phyloP scores from a whole-genome alignment of 208 protist genomes.

The Plasmodiophora brassicae region DNA sequence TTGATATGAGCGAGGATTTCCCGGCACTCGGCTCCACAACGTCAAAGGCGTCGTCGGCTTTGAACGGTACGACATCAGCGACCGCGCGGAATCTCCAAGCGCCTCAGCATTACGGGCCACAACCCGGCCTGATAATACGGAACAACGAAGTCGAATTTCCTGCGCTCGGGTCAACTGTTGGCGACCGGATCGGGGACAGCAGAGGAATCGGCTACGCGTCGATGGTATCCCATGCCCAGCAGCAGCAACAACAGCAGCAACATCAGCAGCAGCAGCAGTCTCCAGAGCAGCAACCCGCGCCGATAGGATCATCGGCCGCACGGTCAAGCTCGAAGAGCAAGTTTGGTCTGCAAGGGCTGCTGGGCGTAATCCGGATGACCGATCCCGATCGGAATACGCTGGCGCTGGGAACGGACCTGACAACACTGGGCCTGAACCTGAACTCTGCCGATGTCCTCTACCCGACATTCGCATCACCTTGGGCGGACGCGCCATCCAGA shows the following conservation, averaged over 20 bases:
- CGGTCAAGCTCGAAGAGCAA: background rate
- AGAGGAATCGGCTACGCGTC: no score
- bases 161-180: background rate
- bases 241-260: background rate
- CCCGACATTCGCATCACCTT: slow-evolving; percentile 71
- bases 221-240: no score
- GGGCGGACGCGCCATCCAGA: slow-evolving; percentile 53
- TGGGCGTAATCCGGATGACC: slow-evolving; percentile 70
- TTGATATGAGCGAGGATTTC: slow-evolving; percentile 26
- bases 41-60: background rate
- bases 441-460: slow-evolving; percentile 69
- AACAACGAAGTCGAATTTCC: slow-evolving; percentile 12
- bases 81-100: background rate
- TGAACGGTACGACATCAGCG: background rate
- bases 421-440: slow-evolving; percentile 74
- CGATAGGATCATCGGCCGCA: background rate
- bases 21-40: background rate
- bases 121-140: background rate
- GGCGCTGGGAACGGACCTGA: slow-evolving; percentile 75
- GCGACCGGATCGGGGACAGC: no score
- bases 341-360: slow-evolving; percentile 68
- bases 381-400: slow-evolving; percentile 73
- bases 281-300: background rate
- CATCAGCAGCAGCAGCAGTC: background rate
- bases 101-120: background rate